These are phyloP conservation scores for Globisporangium okanoganense DNA, from an alignment of 352 stramenopile genomes.

Conservation along the genomic window DNA sequence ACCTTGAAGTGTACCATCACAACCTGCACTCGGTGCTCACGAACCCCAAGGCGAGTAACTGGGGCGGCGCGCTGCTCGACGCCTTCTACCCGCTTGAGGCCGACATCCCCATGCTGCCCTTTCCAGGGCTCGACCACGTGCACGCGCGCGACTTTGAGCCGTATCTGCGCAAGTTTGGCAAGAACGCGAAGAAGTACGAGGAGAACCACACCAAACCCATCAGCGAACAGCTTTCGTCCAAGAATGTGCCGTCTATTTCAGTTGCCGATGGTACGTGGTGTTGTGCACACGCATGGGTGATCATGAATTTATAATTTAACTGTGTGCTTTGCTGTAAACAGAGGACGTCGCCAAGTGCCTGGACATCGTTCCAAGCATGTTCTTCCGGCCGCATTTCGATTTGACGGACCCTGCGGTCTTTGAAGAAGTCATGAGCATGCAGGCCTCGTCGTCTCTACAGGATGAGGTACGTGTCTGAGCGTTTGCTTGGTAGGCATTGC, in stretches of 20 bases:
- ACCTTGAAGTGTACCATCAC: conserved; percentile 66
- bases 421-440: conserved; percentile 78
- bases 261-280: conserved; percentile 60
- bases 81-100: conserved; percentile 69
- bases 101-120: conserved; percentile 65
- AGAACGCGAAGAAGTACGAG: conserved; percentile 59
- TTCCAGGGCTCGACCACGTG: conserved; percentile 57
- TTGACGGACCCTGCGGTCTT: conserved; percentile 74
- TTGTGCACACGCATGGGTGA: background rate
- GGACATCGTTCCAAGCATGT: conserved; percentile 69
- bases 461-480: conserved; percentile 39
- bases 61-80: conserved; percentile 65
- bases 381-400: conserved; percentile 76
- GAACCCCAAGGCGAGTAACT: conserved; percentile 73
- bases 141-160: conserved; percentile 69
- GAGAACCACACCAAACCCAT: conserved; percentile 76
- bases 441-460: conserved; percentile 46
- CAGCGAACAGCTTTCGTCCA: conserved; percentile 80
- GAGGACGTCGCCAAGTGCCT: conserved; percentile 83
- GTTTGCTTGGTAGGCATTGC: background rate
- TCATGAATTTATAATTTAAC: background rate
- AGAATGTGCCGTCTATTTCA: conserved; percentile 73
- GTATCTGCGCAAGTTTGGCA: conserved; percentile 71
- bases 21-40: conserved; percentile 86
- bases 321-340: conserved; percentile 16